phyloP scores from a whole-genome alignment of 495 filamentous ascomycete species.

The Aspergillus bertholletiae region DNA sequence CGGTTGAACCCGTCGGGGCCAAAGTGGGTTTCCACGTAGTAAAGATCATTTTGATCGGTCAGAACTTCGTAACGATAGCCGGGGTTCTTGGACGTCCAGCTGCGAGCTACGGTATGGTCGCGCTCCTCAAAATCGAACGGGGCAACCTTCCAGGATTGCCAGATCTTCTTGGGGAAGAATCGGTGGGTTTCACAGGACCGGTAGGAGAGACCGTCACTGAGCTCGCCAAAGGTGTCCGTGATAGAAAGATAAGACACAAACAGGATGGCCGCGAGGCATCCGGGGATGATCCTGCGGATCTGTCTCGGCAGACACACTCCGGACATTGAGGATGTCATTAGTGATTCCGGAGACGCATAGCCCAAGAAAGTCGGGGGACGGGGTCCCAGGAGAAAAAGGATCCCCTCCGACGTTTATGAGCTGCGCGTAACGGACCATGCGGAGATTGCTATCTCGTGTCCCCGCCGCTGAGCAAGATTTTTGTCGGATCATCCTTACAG shows the following conservation, averaged over 20 bases:
- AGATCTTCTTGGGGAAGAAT: conserved; percentile 52
- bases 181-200: conserved; percentile 11
- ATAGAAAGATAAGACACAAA: conserved; percentile 35
- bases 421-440: neutral
- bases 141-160: conserved; percentile 67
- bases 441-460: neutral
- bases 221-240: conserved; percentile 17
- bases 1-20: conserved; percentile 55
- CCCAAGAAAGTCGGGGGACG: neutral
- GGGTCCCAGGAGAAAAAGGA: neutral
- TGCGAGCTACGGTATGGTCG: conserved; percentile 48
- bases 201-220: conserved; percentile 12
- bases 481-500: neutral
- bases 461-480: neutral
- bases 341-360: neutral
- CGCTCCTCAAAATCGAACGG: conserved; percentile 54
- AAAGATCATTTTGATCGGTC: conserved; percentile 57
- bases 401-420: neutral
- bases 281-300: conserved; percentile 18
- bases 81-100: conserved; percentile 58
- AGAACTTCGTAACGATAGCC: conserved; percentile 60
- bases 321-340: neutral
- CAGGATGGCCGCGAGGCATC: conserved; percentile 25
- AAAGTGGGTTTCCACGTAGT: conserved; percentile 58
- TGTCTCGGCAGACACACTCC: conserved; percentile 15